Evolutionary conservation across 805 yeast species (phyloP).

Genomic region (Myxozyma vanderwaltii): DNA sequence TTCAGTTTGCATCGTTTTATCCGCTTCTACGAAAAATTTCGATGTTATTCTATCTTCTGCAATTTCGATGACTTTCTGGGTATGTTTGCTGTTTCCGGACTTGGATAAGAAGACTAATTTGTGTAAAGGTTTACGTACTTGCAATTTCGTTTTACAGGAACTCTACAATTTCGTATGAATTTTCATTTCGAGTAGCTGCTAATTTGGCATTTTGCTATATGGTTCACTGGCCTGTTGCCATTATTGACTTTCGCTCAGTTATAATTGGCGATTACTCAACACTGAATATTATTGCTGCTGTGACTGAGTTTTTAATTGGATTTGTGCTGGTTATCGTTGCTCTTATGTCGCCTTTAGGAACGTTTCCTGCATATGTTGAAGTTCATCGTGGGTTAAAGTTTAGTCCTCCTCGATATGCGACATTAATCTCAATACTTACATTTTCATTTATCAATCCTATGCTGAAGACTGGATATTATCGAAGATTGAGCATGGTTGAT

Average conservation of each 20-base stretch:
- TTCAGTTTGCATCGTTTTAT: background rate
- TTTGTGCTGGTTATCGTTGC: slow-evolving; percentile 48
- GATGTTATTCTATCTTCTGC: background rate
- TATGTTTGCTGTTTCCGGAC: background rate
- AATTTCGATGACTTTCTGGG: slow-evolving; percentile 2
- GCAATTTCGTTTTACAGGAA: background rate
- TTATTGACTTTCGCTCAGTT: slow-evolving; percentile 1
- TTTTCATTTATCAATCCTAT: slow-evolving; percentile 77
- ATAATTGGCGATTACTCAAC: background rate
- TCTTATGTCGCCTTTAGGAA: slow-evolving; percentile 17
- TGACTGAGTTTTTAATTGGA: slow-evolving; percentile 46
- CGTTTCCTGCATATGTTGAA: slow-evolving; percentile 37
- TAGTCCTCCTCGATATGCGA: slow-evolving; percentile 71
- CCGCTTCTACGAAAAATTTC: background rate
- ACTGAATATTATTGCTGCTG: slow-evolving; percentile 6
- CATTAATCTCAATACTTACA: slow-evolving; percentile 61
- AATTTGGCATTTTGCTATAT: slow-evolving; percentile 5
- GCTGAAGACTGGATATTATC: slow-evolving; percentile 63
- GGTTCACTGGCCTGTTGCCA: background rate
- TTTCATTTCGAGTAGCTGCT: slow-evolving; percentile 7
- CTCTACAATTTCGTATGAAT: slow-evolving; percentile 2
- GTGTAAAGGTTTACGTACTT: background rate
- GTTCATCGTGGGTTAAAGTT: slow-evolving; percentile 53
- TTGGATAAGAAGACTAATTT: background rate
- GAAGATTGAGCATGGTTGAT: slow-evolving; percentile 58